phyloP scores from a whole-genome alignment of 768 basidiomycete genomes.

The Basidioascus undulatus region DNA sequence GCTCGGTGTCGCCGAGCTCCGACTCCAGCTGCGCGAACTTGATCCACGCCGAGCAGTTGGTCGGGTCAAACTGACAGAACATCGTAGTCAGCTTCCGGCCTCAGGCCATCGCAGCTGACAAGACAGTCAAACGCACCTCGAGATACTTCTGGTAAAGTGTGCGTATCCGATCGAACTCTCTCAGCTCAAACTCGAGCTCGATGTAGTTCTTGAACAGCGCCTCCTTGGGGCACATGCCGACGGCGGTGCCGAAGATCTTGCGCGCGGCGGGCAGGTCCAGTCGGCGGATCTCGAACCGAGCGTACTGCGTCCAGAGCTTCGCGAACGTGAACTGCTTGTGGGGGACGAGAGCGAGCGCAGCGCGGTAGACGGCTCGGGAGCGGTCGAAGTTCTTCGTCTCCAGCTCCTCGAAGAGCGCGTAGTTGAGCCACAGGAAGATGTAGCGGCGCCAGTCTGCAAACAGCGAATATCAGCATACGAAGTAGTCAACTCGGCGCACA shows the following conservation, averaged over 20 bases:
- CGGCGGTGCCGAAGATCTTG: conserved; percentile 65
- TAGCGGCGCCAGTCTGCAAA: conserved; percentile 80
- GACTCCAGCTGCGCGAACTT: conserved; percentile 80
- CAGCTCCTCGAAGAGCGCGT: conserved; percentile 89
- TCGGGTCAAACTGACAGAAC: conserved; percentile 47
- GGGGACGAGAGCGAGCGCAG: conserved; percentile 64
- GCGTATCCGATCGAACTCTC: conserved; percentile 86
- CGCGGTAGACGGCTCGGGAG: conserved; percentile 75
- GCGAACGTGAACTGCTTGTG: conserved; percentile 96
- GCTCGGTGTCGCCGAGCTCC: conserved; percentile 60
- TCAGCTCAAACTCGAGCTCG: conserved; percentile 75
- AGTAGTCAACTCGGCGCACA: conserved; percentile 8
- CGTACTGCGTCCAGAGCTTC: conserved; percentile 82
- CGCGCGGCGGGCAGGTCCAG: conserved; percentile 62
- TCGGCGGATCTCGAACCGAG: conserved; percentile 70
- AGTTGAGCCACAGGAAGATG: conserved; percentile 81
- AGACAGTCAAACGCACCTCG: conserved; percentile 30
- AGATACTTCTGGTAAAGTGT: conserved; percentile 82
- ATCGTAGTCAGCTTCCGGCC: not conserved
- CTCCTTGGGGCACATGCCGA: conserved; percentile 93
- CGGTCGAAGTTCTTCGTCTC: conserved; percentile 77
- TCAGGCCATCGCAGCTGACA: not conserved
- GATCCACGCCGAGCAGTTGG: conserved; percentile 86
- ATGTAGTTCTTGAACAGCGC: conserved; percentile 89
- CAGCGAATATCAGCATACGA: not conserved